Conservation (phyloP, 2,329 filamentous ascomycete species). For the Neocatenulostroma microsporum region DNA sequence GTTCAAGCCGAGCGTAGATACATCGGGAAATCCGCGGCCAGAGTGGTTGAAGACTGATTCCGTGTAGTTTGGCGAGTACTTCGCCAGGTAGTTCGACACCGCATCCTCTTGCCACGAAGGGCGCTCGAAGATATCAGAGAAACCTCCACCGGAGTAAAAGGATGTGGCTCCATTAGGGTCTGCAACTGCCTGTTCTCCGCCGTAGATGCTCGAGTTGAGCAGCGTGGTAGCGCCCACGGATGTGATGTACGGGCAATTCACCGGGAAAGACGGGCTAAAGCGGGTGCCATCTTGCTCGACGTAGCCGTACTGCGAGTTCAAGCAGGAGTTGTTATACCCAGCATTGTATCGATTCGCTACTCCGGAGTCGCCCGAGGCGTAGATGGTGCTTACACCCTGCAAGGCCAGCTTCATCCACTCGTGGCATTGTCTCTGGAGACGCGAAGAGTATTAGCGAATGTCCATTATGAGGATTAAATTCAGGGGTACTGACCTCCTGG, state of each 20-base stretch:
- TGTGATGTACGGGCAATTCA: conserved; percentile 45
- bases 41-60: conserved; percentile 42
- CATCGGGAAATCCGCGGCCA: conserved; percentile 42
- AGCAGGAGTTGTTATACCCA: conserved; percentile 27
- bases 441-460: too few species aligned
- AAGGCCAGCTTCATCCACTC: conserved; percentile 53
- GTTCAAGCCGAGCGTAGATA: conserved; percentile 18
- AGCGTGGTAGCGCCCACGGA: conserved; percentile 47
- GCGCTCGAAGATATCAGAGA: conserved; percentile 42
- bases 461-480: too few species aligned
- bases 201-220: conserved; percentile 26
- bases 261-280: conserved; percentile 44
- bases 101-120: conserved; percentile 42
- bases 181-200: conserved; percentile 30
- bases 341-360: conserved; percentile 37
- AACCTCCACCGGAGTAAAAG: conserved; percentile 40
- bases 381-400: conserved; percentile 45
- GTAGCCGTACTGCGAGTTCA: conserved; percentile 16
- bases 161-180: conserved; percentile 37
- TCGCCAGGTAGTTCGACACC: conserved; percentile 34
- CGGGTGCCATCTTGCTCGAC: conserved; percentile 19
- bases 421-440: conserved; percentile 47
- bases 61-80: conserved; percentile 36
- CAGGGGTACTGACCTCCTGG: too few species aligned
- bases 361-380: conserved; percentile 42